Evolutionary conservation across 1,139 yeast species (phyloP).

Genomic region (Blastobotrys ciferrii): DNA sequence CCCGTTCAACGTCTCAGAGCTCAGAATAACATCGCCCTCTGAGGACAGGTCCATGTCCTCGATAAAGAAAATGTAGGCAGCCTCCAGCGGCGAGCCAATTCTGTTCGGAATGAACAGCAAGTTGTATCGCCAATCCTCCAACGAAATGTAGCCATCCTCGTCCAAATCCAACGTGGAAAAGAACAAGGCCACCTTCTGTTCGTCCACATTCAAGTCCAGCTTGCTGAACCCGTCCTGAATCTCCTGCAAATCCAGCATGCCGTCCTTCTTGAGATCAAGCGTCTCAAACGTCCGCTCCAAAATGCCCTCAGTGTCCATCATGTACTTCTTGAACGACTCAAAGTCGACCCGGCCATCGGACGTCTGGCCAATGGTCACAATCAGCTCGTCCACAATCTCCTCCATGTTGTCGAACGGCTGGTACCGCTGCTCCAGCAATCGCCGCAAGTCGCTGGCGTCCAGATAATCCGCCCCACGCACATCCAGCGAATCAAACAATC

Average conservation of each 20-base stretch:
- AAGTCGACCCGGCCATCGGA: slow-evolving; percentile 55
- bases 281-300: slow-evolving; percentile 65
- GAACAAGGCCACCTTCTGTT: slow-evolving; percentile 55
- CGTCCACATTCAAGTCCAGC: slow-evolving; percentile 54
- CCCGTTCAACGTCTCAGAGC: slow-evolving; percentile 76
- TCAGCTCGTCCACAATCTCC: slow-evolving; percentile 55
- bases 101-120: slow-evolving; percentile 75
- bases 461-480: slow-evolving; percentile 18
- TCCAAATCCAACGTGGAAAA: slow-evolving; percentile 60
- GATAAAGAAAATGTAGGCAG: slow-evolving; percentile 78
- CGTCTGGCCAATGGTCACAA: slow-evolving; percentile 53
- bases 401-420: slow-evolving; percentile 60
- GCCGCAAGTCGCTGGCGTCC: slow-evolving; percentile 19
- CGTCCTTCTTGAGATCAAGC: slow-evolving; percentile 76
- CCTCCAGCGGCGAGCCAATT: slow-evolving; percentile 63
- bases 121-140: slow-evolving; percentile 83
- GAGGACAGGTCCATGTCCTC: slow-evolving; percentile 81
- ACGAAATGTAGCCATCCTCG: slow-evolving; percentile 69
- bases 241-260: slow-evolving; percentile 64
- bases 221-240: slow-evolving; percentile 60
- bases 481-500: slow-evolving; percentile 24
- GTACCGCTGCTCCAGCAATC: slow-evolving; percentile 26
- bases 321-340: slow-evolving; percentile 60
- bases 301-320: slow-evolving; percentile 63
- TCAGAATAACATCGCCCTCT: slow-evolving; percentile 88